phyloP scores from a whole-genome alignment of 805 yeast genomes.

The Candida ficus region DNA sequence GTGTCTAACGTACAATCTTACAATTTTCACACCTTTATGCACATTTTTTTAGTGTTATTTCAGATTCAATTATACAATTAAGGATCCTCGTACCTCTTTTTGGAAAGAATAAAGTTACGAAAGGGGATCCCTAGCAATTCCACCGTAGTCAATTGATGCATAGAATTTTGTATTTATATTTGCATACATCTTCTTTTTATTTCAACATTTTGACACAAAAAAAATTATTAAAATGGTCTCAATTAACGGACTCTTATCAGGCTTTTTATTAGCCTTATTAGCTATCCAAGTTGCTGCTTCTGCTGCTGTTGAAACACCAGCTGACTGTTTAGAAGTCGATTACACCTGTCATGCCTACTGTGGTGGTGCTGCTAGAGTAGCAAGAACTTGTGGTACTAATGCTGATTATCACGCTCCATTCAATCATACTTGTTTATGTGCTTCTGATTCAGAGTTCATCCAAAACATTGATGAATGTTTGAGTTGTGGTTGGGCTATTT shows the following conservation, averaged over 20 bases:
- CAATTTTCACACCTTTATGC: too few relatives aligned
- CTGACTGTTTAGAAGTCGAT: not conserved
- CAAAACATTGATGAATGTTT: constrained; percentile 1
- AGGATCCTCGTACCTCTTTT: too few relatives aligned
- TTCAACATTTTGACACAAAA: too few relatives aligned
- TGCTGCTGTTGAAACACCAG: not conserved
- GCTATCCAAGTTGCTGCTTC: not conserved
- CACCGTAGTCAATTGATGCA: too few relatives aligned
- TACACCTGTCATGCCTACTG: constrained; percentile 3
- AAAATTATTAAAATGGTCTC: not conserved
- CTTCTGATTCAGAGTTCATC: constrained; percentile 1
- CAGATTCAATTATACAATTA: too few relatives aligned
- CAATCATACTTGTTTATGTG: constrained; percentile 8
- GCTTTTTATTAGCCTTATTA: not conserved
- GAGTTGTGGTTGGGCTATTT: constrained; percentile 10
- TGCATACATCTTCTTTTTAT: too few relatives aligned
- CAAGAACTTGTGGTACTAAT: constrained; percentile 4
- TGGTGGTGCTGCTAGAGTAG: constrained; percentile 7
- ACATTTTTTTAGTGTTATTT: too few relatives aligned
- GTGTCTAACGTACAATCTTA: too few relatives aligned
- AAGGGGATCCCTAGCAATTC: too few relatives aligned
- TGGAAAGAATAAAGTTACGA: too few relatives aligned
- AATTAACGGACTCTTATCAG: not conserved
- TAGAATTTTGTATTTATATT: too few relatives aligned
- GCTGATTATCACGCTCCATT: constrained; percentile 6